Conservation (phyloP, 2,329 filamentous ascomycete genomes). For the Xylaria arbuscula region DNA sequence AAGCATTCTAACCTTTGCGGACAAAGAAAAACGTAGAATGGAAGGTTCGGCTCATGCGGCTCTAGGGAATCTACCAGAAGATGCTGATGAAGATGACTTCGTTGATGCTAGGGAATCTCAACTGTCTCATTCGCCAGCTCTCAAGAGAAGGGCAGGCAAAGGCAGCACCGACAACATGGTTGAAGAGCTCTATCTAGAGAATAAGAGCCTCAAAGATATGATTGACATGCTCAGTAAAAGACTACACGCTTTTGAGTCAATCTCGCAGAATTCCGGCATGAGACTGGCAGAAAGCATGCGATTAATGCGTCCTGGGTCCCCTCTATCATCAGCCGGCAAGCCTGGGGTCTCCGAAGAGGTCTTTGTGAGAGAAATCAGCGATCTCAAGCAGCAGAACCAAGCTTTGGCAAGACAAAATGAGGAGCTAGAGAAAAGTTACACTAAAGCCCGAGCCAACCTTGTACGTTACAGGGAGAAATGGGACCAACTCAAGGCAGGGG, state of each 20-base stretch:
- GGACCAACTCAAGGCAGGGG: conserved; percentile 70
- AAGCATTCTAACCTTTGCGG: conserved; percentile 79
- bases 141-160: conserved; percentile 56
- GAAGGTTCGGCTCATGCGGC: conserved; percentile 61
- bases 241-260: conserved; percentile 92
- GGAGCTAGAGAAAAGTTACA: conserved; percentile 71
- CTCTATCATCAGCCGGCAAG: conserved; percentile 50
- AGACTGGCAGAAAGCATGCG: conserved; percentile 86
- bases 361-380: conserved; percentile 64
- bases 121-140: conserved; percentile 56
- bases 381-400: conserved; percentile 75
- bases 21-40: conserved; percentile 72
- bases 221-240: conserved; percentile 88
- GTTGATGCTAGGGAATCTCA: conserved; percentile 83
- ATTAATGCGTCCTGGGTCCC: conserved; percentile 69
- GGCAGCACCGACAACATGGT: conserved; percentile 68
- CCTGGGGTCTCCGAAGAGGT: conserved; percentile 57
- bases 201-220: conserved; percentile 83
- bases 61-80: conserved; percentile 55
- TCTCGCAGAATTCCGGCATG: conserved; percentile 86
- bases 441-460: conserved; percentile 66
- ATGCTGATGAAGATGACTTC: conserved; percentile 85
- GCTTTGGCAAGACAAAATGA: conserved; percentile 70
- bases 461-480: conserved; percentile 70
- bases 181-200: conserved; percentile 91